Evolutionary conservation across 2,329 filamentous ascomycete species (phyloP).

Genomic region (Cytospora paraplurivora): DNA sequence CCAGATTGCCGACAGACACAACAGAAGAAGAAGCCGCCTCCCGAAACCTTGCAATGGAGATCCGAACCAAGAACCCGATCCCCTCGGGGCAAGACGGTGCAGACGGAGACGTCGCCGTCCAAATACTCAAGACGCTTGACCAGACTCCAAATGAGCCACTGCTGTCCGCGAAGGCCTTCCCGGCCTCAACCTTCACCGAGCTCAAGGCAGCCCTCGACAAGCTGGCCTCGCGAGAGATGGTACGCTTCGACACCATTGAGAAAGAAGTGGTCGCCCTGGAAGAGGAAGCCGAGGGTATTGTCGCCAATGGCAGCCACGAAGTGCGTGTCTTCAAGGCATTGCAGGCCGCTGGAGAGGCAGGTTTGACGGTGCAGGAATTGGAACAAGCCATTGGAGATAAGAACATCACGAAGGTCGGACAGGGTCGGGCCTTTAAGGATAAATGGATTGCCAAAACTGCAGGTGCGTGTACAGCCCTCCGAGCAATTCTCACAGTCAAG

Average conservation of each 20-base stretch:
- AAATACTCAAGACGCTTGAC: slow-evolving; percentile 2
- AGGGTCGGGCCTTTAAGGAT: slow-evolving; percentile 89
- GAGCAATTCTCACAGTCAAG: slow-evolving; percentile 55
- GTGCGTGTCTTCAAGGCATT: slow-evolving; percentile 80
- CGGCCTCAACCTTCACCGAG: slow-evolving; percentile 63
- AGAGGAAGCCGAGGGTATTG: slow-evolving; percentile 71
- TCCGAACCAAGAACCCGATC: neutral
- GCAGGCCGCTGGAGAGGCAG: slow-evolving; percentile 68
- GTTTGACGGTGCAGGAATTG: slow-evolving; percentile 76
- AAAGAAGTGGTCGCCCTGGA: slow-evolving; percentile 77
- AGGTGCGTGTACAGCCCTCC: neutral
- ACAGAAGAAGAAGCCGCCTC: neutral
- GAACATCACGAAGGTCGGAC: slow-evolving; percentile 77
- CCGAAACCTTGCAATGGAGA: neutral
- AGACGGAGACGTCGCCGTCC: neutral
- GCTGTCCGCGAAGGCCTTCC: slow-evolving; percentile 71
- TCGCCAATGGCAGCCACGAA: slow-evolving; percentile 76
- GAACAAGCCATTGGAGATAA: slow-evolving; percentile 72
- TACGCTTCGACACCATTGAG: slow-evolving; percentile 82
- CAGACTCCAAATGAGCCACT: neutral
- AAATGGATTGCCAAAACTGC: slow-evolving; percentile 67
- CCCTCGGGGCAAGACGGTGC: neutral
- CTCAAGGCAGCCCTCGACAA: slow-evolving; percentile 89
- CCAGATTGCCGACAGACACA: neutral
- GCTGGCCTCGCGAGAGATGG: slow-evolving; percentile 81